Evolutionary conservation across 1,284 basidiomycete genomes (phyloP), one percentile per base, ranked within the genome.

Genomic region (Irpex sp.): DNA sequence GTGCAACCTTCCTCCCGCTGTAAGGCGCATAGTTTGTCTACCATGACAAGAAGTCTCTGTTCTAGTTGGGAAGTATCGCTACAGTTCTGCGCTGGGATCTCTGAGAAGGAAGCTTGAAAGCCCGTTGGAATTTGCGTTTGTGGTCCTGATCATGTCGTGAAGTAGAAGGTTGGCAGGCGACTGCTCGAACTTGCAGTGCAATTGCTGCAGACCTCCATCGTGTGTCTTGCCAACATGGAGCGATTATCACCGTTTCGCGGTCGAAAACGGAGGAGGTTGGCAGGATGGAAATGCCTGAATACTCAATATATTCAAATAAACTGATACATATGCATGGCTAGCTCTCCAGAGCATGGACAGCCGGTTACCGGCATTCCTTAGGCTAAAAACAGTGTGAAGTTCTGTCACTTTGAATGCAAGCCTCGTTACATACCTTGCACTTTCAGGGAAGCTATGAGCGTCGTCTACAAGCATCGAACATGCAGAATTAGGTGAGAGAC

Each of bases 321-420:
- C 26, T 26, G 26, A 26, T 26, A 26, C 26, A 26, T 26, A 26
- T 26, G 26, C 26, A 26, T 80, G 77, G 73, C 79, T 75, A 71
- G 77, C 80, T 77, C 82, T 82, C 83, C 81, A 84, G 77, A 84
- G 86, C 87, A 89, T 89, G 84, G 84, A 86, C 85, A 84, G 83
- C 79, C 79, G 80, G 80, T 35, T 8, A 55, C 53, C 53, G 53
- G 53, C 53, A 35, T 26, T 8, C 21, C 53, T 55, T 26, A 9
- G 53, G 53, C 53, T 55, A 33, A 43, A 31, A 11, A 31, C 26
- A 33, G 53, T 33, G 33, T 33, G 26, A n/a, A 15, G 53, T 13
- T 51, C 21, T 33, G 72, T 74, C 71, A 71, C 69, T 70, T 69
- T 74, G 71, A 74, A 68, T 71, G 51, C 39, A 26, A 8, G 35